Conservation (phyloP, 345 rosid species). For the Heritiera fomes region DNA sequence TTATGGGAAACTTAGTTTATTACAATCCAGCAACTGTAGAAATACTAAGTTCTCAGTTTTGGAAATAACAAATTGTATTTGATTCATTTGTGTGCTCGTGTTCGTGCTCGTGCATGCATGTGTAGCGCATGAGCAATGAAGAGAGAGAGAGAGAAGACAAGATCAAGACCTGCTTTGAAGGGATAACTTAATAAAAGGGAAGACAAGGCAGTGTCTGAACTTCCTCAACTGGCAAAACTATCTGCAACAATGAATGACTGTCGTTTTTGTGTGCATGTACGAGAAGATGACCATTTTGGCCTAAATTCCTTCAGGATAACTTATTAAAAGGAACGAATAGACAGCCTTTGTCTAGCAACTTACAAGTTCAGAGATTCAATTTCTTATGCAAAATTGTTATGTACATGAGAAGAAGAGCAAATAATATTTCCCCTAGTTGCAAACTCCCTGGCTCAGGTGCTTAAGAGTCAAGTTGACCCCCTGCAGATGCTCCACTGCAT, state of each 20-base stretch:
- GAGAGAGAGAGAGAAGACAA: background rate
- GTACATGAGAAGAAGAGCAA: background rate
- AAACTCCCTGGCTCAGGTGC: background rate
- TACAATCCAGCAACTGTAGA: background rate
- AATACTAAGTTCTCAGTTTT: background rate
- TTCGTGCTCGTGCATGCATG: background rate
- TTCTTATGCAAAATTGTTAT: background rate
- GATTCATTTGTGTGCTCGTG: background rate
- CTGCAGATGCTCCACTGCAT: background rate
- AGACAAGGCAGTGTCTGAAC: background rate
- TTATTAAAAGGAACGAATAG: background rate
- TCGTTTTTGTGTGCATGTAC: background rate
- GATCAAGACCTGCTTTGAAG: background rate
- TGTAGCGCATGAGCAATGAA: background rate
- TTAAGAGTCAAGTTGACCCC: background rate
- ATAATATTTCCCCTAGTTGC: background rate
- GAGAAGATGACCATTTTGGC: constrained; percentile 10
- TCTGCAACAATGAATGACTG: background rate
- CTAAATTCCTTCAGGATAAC: constrained; percentile 9
- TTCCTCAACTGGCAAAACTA: background rate
- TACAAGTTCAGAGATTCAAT: background rate
- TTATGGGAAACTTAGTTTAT: background rate
- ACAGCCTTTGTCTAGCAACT: background rate
- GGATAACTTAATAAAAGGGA: background rate
- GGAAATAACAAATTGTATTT: background rate